Conservation (phyloP, 768 basidiomycete species). For the Rhodotorula toruloides region DNA sequence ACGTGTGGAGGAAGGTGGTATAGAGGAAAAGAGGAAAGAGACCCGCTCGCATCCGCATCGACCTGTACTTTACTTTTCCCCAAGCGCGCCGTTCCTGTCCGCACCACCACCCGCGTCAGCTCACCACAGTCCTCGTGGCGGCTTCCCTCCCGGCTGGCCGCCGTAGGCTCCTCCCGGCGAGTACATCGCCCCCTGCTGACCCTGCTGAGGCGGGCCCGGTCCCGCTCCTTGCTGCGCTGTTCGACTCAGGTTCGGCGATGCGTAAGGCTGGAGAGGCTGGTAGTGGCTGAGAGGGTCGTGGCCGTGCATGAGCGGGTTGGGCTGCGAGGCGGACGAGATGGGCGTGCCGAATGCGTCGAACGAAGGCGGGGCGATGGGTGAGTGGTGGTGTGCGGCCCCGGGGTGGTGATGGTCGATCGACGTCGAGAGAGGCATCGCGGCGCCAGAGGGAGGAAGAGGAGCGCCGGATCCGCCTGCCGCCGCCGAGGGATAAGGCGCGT, state of each 20-base stretch:
- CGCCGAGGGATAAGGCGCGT: slow-evolving; percentile 10
- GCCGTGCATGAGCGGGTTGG: neutral
- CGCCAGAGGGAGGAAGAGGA: slow-evolving; percentile 18
- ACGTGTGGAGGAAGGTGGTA: too few species aligned
- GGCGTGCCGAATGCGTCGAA: neutral
- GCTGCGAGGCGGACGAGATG: neutral
- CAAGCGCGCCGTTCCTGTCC: too few species aligned
- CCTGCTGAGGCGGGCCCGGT: neutral
- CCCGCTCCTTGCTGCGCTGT: neutral
- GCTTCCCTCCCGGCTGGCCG: neutral
- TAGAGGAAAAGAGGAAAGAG: too few species aligned
- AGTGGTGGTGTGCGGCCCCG: too few species aligned
- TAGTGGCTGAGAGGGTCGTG: neutral
- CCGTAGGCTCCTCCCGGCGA: too few species aligned
- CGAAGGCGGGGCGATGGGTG: neutral
- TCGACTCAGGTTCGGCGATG: neutral
- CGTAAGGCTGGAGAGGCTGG: slow-evolving; percentile 2
- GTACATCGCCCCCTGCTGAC: neutral
- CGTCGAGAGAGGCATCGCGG: neutral
- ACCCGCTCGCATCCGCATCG: too few species aligned
- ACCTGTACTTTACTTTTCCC: too few species aligned
- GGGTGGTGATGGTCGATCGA: neutral
- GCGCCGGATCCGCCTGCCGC: neutral
- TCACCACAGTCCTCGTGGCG: slow-evolving; percentile 10
- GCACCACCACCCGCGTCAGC: too few species aligned